phyloP scores from a whole-genome alignment of 768 basidiomycete genomes.

The Podaxis mareebaensis region DNA sequence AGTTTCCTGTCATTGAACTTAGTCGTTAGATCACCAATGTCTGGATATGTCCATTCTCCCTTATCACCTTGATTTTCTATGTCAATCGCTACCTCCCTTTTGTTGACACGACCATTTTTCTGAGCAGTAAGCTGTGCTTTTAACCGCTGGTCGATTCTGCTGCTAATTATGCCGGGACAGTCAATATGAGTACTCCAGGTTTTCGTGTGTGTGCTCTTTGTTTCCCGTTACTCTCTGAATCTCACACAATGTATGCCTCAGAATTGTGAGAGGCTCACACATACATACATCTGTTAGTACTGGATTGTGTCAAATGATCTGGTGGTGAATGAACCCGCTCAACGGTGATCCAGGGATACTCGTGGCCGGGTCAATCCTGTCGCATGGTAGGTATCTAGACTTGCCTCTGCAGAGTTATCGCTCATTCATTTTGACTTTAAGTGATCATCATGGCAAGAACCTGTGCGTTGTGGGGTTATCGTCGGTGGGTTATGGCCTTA shows the following conservation, averaged over 20 bases:
- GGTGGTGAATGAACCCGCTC: background rate
- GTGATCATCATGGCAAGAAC: background rate
- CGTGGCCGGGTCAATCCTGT: background rate
- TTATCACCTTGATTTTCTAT: background rate
- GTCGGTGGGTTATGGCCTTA: background rate
- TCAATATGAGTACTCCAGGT: background rate
- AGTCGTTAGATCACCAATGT: background rate
- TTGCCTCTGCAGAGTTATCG: background rate
- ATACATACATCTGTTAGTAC: background rate
- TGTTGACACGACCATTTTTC: background rate
- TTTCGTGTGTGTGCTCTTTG: background rate
- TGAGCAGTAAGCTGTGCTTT: background rate
- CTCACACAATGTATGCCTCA: background rate
- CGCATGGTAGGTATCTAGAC: background rate
- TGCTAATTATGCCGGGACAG: background rate
- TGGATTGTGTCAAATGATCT: background rate
- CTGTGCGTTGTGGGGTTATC: conserved; percentile 1
- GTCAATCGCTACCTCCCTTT: conserved; percentile 9
- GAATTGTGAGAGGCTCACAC: background rate
- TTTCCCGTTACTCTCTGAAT: background rate
- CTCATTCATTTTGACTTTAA: background rate
- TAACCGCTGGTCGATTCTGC: background rate
- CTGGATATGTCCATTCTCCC: background rate
- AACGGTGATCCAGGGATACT: background rate
- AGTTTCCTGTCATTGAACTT: background rate